These are phyloP conservation scores for Ceratocystis destructans DNA, from an alignment of 2,329 filamentous ascomycete genomes.

Conservation along the genomic window DNA sequence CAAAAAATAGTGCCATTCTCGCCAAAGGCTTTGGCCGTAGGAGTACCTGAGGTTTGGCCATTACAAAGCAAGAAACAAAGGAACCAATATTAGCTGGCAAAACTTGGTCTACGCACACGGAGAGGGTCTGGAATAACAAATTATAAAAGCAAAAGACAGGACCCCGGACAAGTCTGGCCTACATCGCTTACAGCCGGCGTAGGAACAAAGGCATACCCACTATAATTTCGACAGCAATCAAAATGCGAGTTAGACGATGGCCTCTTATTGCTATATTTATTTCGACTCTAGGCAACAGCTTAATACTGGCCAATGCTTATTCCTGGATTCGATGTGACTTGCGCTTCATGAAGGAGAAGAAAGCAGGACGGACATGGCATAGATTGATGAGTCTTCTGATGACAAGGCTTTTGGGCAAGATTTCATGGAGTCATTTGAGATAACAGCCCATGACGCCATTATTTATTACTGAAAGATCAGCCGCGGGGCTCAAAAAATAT, in stretches of 20 bases:
- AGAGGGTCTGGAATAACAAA: not conserved
- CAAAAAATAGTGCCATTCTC: not conserved
- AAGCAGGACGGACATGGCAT: not conserved
- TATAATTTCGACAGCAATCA: not conserved
- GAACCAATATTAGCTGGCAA: not conserved
- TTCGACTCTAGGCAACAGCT: not conserved
- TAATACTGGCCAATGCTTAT: not conserved
- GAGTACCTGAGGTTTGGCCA: not conserved
- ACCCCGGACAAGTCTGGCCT: not conserved
- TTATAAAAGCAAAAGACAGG: not conserved
- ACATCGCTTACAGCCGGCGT: not conserved
- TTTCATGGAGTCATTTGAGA: no score
- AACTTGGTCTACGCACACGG: not conserved
- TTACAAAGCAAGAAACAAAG: not conserved
- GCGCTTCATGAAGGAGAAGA: not conserved
- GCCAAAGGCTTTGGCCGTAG: slow-evolving; percentile 1
- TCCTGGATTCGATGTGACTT: no score
- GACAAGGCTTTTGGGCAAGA: no score
- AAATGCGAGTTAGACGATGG: not conserved
- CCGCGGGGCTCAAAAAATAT: no score
- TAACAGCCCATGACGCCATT: no score
- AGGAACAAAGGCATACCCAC: not conserved
- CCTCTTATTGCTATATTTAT: no score
- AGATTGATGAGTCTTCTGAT: not conserved
- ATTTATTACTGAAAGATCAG: no score